These are phyloP conservation scores for Aspergillus steynii DNA, from an alignment of 495 filamentous ascomycete species.

Conservation along the genomic window DNA sequence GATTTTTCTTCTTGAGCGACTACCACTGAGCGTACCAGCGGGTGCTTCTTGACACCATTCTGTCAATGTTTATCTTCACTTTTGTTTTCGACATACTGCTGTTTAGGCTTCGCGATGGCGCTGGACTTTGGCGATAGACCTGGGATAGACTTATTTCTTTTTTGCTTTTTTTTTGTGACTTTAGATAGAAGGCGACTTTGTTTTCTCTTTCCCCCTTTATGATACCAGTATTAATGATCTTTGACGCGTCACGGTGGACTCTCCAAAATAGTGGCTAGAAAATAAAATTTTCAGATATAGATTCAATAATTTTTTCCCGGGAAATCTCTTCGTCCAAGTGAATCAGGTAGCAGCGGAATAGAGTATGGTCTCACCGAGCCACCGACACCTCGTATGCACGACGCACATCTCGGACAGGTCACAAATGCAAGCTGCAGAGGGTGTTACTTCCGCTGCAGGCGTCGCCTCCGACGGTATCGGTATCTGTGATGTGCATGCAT, in stretches of 20 bases:
- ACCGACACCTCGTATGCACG: neutral
- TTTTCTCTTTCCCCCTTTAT: neutral
- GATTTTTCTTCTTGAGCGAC: conserved; percentile 3
- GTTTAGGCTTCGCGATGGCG: neutral
- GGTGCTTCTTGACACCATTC: neutral
- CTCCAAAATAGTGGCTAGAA: neutral
- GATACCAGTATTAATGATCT: neutral
- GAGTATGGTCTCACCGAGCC: neutral
- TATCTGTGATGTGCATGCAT: neutral
- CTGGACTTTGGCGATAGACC: neutral
- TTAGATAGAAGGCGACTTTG: too few relatives aligned
- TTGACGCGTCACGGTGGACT: neutral
- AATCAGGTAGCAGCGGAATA: neutral
- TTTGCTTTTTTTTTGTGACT: neutral
- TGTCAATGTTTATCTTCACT: neutral
- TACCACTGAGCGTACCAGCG: conserved; percentile 6
- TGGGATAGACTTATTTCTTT: neutral
- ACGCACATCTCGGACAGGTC: neutral
- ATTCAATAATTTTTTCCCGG: neutral
- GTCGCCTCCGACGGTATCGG: neutral
- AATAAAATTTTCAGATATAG: too few relatives aligned
- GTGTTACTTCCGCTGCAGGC: neutral
- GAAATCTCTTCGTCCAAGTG: neutral
- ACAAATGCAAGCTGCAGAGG: neutral
- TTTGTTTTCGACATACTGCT: conserved; percentile 1